phyloP scores from a whole-genome alignment of 768 basidiomycete genomes.

The Cantharellus anzutake region DNA sequence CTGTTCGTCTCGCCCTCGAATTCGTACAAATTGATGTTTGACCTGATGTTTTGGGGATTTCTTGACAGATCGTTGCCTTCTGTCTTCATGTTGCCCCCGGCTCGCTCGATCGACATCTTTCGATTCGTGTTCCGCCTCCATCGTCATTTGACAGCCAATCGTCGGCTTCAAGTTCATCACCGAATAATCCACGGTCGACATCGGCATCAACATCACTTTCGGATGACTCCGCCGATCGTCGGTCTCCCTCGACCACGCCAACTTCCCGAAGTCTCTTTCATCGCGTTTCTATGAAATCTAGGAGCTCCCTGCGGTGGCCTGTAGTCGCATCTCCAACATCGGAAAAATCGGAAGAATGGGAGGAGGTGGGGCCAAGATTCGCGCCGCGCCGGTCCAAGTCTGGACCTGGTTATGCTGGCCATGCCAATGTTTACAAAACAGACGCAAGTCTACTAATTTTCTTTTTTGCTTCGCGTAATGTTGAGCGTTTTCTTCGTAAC shows the following conservation, averaged over 20 bases:
- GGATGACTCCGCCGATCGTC: not conserved
- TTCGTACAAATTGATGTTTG: too few species aligned
- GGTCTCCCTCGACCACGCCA: not conserved
- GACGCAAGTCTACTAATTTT: too few species aligned
- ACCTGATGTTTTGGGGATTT: not conserved
- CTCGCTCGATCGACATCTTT: too few species aligned
- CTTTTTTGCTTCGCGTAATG: not conserved
- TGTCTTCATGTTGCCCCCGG: constrained; percentile 10
- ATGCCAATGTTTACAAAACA: not conserved
- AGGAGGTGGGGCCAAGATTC: too few species aligned
- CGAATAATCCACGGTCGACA: not conserved
- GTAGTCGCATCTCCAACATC: too few species aligned
- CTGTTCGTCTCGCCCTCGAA: constrained; percentile 2
- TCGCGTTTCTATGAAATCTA: not conserved
- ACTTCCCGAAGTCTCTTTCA: not conserved
- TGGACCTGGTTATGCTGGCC: not conserved
- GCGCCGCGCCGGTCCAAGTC: not conserved
- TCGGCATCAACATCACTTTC: not conserved
- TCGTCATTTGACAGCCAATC: not conserved
- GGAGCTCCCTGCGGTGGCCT: too few species aligned
- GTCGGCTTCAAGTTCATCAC: not conserved
- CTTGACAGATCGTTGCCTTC: constrained; percentile 12
- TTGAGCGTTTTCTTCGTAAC: not conserved
- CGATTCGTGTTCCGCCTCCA: too few species aligned
- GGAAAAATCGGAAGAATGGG: too few species aligned